Evolutionary conservation across 768 basidiomycete species (phyloP).

Genomic region (Lepiota brunneoincarnata): DNA sequence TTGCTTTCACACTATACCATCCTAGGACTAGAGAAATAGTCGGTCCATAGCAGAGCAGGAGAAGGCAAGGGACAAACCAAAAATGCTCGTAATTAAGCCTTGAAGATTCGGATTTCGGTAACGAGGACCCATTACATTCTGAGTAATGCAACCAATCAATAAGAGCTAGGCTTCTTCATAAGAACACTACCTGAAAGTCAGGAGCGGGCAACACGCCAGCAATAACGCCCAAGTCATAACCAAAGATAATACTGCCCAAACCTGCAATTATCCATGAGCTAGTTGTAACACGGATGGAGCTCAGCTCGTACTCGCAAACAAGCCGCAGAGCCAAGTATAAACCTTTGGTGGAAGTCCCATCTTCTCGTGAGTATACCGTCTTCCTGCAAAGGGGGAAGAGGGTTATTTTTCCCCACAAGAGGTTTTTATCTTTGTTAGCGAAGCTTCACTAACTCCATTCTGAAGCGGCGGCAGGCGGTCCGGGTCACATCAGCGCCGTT

Average conservation of each 20-base stretch:
- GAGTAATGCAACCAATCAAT: too few species aligned
- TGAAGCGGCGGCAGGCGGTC: not conserved
- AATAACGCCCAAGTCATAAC: conserved; percentile 51
- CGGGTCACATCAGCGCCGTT: not conserved
- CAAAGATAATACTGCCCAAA: conserved; percentile 44
- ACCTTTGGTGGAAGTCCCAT: conserved; percentile 44
- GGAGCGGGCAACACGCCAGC: conserved; percentile 40
- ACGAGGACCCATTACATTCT: conserved; percentile 35
- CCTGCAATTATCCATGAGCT: conserved; percentile 17
- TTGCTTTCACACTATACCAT: conserved; percentile 22
- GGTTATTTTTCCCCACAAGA: not conserved
- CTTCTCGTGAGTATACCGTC: not conserved
- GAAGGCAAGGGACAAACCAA: conserved; percentile 25
- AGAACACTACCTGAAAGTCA: conserved; percentile 23
- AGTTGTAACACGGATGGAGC: not conserved
- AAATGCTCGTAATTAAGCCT: conserved; percentile 40
- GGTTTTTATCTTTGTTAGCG: not conserved
- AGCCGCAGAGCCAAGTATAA: conserved; percentile 51
- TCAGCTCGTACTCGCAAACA: conserved; percentile 42
- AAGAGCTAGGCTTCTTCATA: too few species aligned
- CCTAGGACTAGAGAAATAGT: conserved; percentile 29
- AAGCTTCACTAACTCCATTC: conserved; percentile 1
- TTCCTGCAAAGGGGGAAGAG: not conserved
- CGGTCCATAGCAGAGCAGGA: too few species aligned
- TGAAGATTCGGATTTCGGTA: conserved; percentile 32